These are phyloP conservation scores for Candida ovalis DNA, from an alignment of 805 yeast species.

Conservation along the genomic window DNA sequence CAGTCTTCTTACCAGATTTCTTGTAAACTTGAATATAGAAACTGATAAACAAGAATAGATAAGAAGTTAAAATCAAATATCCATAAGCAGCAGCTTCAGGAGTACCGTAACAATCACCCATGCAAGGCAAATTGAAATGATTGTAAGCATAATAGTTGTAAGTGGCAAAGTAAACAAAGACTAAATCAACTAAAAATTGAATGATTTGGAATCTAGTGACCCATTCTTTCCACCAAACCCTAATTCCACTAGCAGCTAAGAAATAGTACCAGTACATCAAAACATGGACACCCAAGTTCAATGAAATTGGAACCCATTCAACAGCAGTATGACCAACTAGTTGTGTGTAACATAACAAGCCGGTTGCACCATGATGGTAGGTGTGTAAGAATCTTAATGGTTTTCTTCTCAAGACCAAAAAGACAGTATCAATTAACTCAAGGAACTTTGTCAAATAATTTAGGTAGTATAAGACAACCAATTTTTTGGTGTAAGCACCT, in stretches of 20 bases:
- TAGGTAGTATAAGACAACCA: slow-evolving; percentile 82
- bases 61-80: slow-evolving; percentile 80
- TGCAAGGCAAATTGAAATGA: slow-evolving; percentile 69
- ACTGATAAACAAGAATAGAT: slow-evolving; percentile 84
- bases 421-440: slow-evolving; percentile 88
- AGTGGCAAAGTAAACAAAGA: slow-evolving; percentile 89
- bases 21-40: slow-evolving; percentile 88
- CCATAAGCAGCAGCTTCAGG: slow-evolving; percentile 93
- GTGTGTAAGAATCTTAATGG: slow-evolving; percentile 90
- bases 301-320: slow-evolving; percentile 89
- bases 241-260: slow-evolving; percentile 85
- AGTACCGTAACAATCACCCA: slow-evolving; percentile 86
- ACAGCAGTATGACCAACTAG: slow-evolving; percentile 86
- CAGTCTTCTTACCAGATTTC: slow-evolving; percentile 30
- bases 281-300: slow-evolving; percentile 90
- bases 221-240: slow-evolving; percentile 99
- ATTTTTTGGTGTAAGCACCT: slow-evolving; percentile 77
- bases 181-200: slow-evolving; percentile 86
- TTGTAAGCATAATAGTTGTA: slow-evolving; percentile 81
- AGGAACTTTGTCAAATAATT: slow-evolving; percentile 86
- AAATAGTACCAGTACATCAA: slow-evolving; percentile 98
- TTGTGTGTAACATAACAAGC: slow-evolving; percentile 89
- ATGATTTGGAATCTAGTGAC: slow-evolving; percentile 93
- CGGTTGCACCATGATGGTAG: slow-evolving; percentile 98
- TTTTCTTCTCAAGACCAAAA: slow-evolving; percentile 87